Conservation (phyloP, 2,329 filamentous ascomycete species). For the Epichloe hybrida region DNA sequence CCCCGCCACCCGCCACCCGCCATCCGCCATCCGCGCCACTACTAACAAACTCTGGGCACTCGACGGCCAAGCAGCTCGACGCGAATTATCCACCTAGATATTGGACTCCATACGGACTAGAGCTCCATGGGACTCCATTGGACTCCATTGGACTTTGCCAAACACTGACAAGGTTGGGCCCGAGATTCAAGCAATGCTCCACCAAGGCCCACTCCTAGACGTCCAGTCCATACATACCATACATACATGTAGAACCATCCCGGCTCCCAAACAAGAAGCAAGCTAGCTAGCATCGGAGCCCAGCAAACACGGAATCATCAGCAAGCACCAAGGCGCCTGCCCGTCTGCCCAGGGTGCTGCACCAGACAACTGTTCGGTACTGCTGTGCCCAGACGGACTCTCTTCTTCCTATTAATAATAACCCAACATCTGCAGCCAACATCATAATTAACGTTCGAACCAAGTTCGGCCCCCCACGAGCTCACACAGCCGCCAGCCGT, state of each 20-base stretch:
- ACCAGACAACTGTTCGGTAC: neutral
- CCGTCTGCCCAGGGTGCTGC: neutral
- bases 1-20: conserved; percentile 1
- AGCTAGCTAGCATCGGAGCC: neutral
- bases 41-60: neutral
- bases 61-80: neutral
- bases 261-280: neutral
- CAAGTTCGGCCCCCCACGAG: neutral
- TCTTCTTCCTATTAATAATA: neutral
- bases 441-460: neutral
- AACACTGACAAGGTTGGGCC: neutral
- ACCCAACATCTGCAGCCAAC: neutral
- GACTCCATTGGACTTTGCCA: too few relatives aligned
- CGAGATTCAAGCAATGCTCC: neutral
- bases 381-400: neutral
- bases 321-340: neutral
- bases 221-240: neutral
- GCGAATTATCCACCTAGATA: neutral
- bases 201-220: neutral
- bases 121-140: too few relatives aligned
- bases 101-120: too few relatives aligned
- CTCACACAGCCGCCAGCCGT: neutral
- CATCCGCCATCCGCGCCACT: neutral
- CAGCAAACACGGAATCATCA: conserved; percentile 1
- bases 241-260: neutral